A percentile compares a stretch with the other conserved stretches of the same genome.
phyloP scores from a whole-genome alignment of 805 yeast species.

The Lipomyces spencermartinsiae region DNA sequence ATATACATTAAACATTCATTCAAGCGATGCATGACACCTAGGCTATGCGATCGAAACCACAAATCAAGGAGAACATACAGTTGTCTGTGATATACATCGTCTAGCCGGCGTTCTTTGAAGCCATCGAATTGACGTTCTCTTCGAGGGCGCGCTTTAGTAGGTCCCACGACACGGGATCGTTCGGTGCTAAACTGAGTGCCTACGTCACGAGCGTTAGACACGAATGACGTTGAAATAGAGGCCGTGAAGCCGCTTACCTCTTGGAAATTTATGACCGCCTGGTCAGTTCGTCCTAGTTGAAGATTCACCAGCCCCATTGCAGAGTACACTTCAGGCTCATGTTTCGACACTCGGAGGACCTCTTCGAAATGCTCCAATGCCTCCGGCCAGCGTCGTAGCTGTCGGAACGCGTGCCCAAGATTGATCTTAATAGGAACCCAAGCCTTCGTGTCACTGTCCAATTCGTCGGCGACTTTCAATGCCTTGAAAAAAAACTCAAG shows the following conservation, averaged over 20 bases:
- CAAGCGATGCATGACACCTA: background rate
- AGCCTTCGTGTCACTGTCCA: constrained; percentile 79
- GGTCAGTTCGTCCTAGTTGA: constrained; percentile 65
- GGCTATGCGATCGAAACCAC: background rate
- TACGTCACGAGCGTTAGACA: background rate
- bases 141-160: constrained; percentile 70
- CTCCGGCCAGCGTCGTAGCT: constrained; percentile 62
- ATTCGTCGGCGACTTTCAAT: constrained; percentile 65
- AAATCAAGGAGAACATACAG: background rate
- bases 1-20: background rate
- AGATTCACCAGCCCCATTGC: constrained; percentile 85
- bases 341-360: constrained; percentile 71
- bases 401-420: constrained; percentile 85
- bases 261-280: constrained; percentile 79
- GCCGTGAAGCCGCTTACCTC: constrained; percentile 44
- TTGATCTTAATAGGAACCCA: constrained; percentile 87
- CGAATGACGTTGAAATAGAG: background rate
- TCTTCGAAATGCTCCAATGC: constrained; percentile 78
- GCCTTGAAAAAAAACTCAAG: constrained; percentile 76
- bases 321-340: constrained; percentile 76
- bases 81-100: background rate
- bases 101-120: background rate
- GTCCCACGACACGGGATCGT: constrained; percentile 85
- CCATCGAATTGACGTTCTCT: constrained; percentile 32
- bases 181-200: constrained; percentile 77